phyloP scores from a whole-genome alignment of 1,139 yeast species.

The Candida anutae region DNA sequence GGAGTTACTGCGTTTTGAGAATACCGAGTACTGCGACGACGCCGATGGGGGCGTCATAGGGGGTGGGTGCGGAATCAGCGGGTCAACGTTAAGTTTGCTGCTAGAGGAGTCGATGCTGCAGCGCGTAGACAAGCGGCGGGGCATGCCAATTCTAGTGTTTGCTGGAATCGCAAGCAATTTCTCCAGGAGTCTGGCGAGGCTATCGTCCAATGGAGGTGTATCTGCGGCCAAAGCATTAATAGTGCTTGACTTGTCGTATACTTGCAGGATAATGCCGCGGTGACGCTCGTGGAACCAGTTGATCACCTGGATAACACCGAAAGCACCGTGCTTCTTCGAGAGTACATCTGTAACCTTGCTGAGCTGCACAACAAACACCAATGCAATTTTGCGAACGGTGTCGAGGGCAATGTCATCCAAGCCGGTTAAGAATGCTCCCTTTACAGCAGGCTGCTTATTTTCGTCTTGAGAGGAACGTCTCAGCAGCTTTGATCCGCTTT shows the following conservation, averaged over 20 bases:
- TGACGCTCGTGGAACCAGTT: conserved; percentile 24
- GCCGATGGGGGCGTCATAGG: conserved; percentile 40
- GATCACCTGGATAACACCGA: conserved; percentile 36
- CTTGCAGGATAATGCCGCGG: conserved; percentile 16
- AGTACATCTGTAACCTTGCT: conserved; percentile 48
- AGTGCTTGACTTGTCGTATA: conserved; percentile 19
- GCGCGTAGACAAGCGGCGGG: neutral
- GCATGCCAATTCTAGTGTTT: conserved; percentile 2
- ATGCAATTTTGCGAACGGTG: conserved; percentile 34
- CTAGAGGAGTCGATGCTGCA: neutral
- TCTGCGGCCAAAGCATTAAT: conserved; percentile 8
- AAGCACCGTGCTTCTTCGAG: conserved; percentile 41
- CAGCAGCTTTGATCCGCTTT: no score
- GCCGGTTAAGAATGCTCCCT: conserved; percentile 46
- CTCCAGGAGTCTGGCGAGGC: conserved; percentile 18
- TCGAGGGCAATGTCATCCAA: conserved; percentile 35
- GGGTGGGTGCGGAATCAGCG: conserved; percentile 5
- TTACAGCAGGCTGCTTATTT: conserved; percentile 37
- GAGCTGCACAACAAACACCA: conserved; percentile 40
- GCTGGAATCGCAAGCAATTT: conserved; percentile 21
- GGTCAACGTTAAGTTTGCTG: neutral
- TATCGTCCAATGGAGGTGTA: conserved; percentile 9
- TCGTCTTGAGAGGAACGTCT: no score
- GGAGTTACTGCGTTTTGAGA: conserved; percentile 23
- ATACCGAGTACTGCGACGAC: conserved; percentile 32